These are phyloP conservation scores for Calcarisporium arbuscula DNA, from an alignment of 2,329 filamentous ascomycete genomes.

Conservation along the genomic window DNA sequence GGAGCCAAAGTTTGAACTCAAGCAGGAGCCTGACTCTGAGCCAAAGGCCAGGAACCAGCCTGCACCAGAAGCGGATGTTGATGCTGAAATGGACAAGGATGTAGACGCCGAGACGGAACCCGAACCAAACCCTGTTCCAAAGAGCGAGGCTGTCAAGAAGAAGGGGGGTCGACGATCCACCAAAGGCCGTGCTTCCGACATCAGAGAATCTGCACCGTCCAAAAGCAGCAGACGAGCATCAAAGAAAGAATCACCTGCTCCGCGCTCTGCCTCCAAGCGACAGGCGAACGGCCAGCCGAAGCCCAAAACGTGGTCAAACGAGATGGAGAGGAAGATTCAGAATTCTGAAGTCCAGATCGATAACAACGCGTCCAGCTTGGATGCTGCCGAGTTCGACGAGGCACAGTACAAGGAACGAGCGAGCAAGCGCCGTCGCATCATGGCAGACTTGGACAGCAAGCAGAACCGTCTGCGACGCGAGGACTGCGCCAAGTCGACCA, in stretches of 20 bases:
- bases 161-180: constrained; percentile 28
- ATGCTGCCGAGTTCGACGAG: constrained; percentile 36
- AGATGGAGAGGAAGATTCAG: constrained; percentile 37
- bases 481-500: constrained; percentile 54
- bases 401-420: constrained; percentile 46
- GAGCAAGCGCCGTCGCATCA: constrained; percentile 63
- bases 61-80: constrained; percentile 18
- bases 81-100: constrained; percentile 28
- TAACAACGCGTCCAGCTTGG: constrained; percentile 38
- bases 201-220: constrained; percentile 42
- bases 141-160: constrained; percentile 24
- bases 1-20: constrained; percentile 8
- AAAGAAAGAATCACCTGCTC: constrained; percentile 40
- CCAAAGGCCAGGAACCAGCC: constrained; percentile 5
- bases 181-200: constrained; percentile 45
- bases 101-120: constrained; percentile 29
- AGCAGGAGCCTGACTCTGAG: constrained; percentile 15
- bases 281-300: constrained; percentile 56
- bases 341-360: constrained; percentile 36
- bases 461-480: constrained; percentile 57
- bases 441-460: constrained; percentile 54
- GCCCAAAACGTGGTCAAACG: constrained; percentile 57
- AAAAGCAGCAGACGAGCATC: constrained; percentile 47
- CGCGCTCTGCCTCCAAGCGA: constrained; percentile 48
- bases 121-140: constrained; percentile 18